Percentiles rank a stretch among this genome's conserved stretches.
Evolutionary conservation across 2,329 filamentous ascomycete species (phyloP).

Genomic region (Boeremia lycopersici): DNA sequence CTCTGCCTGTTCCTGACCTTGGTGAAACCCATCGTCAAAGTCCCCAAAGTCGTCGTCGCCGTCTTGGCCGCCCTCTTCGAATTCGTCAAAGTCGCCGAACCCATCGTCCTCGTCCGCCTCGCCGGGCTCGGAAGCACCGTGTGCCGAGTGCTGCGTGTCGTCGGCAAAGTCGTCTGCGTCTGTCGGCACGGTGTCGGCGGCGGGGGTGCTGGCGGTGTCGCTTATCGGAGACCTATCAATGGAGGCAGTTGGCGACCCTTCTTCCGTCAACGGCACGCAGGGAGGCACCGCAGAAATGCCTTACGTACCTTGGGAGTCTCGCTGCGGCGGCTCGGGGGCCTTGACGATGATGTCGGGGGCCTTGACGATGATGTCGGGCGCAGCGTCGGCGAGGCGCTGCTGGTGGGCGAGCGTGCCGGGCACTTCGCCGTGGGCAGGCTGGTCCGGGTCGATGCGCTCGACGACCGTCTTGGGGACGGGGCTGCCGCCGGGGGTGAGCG

Average conservation of each 20-base stretch:
- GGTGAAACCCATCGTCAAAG: conserved; percentile 56
- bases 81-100: conserved; percentile 70
- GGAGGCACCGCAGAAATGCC: conserved; percentile 48
- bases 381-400: conserved; percentile 62
- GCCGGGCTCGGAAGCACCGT: conserved; percentile 27
- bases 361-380: conserved; percentile 63
- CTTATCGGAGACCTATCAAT: conserved; percentile 57
- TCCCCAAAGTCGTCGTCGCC: conserved; percentile 59
- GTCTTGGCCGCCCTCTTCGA: conserved; percentile 58
- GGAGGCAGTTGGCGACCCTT: conserved; percentile 62
- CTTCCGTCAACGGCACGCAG: conserved; percentile 65
- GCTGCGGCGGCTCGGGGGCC: conserved; percentile 50
- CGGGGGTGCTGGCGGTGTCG: conserved; percentile 40
- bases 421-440: conserved; percentile 65
- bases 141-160: conserved; percentile 16
- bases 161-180: conserved; percentile 3
- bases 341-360: conserved; percentile 63
- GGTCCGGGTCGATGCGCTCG: conserved; percentile 64
- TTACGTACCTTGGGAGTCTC: conserved; percentile 63
- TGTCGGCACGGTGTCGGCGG: conserved; percentile 10
- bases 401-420: conserved; percentile 65
- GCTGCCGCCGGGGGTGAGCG: conserved; percentile 57
- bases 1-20: conserved; percentile 47
- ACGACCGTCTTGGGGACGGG: conserved; percentile 66
- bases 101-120: conserved; percentile 67